Percentiles rank a stretch among this genome's conserved stretches.
Conservation (phyloP, 805 yeast species). For the Pichia sporocuriosa region DNA sequence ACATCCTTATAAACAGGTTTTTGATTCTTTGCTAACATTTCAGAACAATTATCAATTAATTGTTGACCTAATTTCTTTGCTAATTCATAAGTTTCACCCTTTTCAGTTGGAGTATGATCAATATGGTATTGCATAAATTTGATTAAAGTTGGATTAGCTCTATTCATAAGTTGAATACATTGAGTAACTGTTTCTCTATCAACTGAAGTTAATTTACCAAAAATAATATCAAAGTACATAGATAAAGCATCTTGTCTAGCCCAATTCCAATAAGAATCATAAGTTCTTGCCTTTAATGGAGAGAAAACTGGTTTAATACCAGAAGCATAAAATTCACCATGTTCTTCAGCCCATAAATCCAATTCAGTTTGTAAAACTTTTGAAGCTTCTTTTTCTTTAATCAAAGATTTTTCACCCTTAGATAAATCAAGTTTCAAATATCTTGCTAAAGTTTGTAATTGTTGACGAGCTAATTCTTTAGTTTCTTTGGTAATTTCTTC, state of each 20-base stretch:
- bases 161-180: conserved; percentile 96
- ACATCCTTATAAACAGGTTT: conserved; percentile 96
- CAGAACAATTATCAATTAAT: conserved; percentile 91
- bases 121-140: conserved; percentile 94
- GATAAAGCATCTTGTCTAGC: conserved; percentile 94
- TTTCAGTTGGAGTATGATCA: conserved; percentile 75
- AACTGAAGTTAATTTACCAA: conserved; percentile 83
- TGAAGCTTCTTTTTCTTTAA: conserved; percentile 81
- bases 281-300: conserved; percentile 86
- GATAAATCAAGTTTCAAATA: conserved; percentile 89
- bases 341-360: conserved; percentile 83
- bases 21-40: conserved; percentile 66
- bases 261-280: conserved; percentile 99
- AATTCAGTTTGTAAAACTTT: conserved; percentile 79
- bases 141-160: conserved; percentile 87
- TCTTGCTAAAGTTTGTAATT: conserved; percentile 87
- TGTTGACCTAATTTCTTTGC: conserved; percentile 89
- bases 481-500: conserved; percentile 73
- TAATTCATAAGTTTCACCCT: conserved; percentile 88
- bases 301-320: conserved; percentile 91
- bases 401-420: conserved; percentile 79
- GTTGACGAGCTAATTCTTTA: conserved; percentile 66
- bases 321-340: conserved; percentile 88
- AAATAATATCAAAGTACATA: conserved; percentile 92
- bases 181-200: conserved; percentile 95